These are phyloP conservation scores for Cicer pinnatifidum DNA, from an alignment of 306 rosid genomes.

Conservation along the genomic window DNA sequence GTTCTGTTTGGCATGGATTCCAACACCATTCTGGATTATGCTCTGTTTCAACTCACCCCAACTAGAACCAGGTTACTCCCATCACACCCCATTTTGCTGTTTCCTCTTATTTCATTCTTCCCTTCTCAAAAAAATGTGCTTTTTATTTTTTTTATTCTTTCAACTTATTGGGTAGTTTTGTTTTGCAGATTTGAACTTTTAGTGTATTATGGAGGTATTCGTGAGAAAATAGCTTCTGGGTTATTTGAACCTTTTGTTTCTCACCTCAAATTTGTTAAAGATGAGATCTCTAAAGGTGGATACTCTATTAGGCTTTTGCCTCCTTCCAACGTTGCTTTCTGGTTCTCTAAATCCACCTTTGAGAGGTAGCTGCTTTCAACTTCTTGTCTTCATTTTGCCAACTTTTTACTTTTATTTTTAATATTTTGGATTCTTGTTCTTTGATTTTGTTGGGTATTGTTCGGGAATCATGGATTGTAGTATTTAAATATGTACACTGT, in stretches of 20 bases:
- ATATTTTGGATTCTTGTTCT: constrained; percentile 28
- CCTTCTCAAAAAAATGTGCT: not conserved
- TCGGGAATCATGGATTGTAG: no score
- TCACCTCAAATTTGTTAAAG: constrained; percentile 59
- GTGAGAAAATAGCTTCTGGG: constrained; percentile 71
- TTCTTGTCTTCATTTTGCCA: not conserved
- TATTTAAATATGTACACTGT: no score
- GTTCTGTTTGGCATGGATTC: constrained; percentile 47
- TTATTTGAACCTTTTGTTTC: constrained; percentile 64
- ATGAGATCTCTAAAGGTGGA: constrained; percentile 76
- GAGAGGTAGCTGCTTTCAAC: constrained; percentile 50
- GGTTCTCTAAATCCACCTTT: constrained; percentile 70
- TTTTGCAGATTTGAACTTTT: constrained; percentile 59
- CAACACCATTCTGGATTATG: constrained; percentile 54
- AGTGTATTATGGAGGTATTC: constrained; percentile 53
- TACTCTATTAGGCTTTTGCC: constrained; percentile 71
- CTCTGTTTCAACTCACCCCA: constrained; percentile 64
- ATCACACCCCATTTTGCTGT: constrained; percentile 18
- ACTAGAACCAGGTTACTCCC: constrained; percentile 55
- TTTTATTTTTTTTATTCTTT: not conserved
- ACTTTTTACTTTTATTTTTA: not conserved
- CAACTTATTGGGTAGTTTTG: not conserved
- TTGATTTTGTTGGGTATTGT: not conserved
- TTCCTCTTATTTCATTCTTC: not conserved
- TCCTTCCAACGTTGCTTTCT: constrained; percentile 46